Conservation (phyloP, 192 early-diverging fungal genomes). For the Backusella tuberculispora region DNA sequence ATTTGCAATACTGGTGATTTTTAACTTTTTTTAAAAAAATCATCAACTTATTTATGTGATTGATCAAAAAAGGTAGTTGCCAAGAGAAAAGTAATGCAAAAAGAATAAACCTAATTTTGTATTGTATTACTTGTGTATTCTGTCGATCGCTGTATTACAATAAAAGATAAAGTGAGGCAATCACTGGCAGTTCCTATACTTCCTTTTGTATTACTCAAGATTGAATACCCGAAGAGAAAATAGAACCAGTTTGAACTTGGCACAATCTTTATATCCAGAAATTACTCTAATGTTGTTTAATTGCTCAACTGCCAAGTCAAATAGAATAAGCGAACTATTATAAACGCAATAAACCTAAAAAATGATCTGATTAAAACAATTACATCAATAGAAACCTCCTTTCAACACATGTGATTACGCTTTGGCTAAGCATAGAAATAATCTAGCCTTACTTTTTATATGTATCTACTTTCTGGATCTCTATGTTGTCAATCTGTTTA, state of each 20-base stretch:
- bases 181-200: not conserved
- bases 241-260: not conserved
- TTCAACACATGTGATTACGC: not conserved
- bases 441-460: not conserved
- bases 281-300: not conserved
- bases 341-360: not conserved
- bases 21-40: not conserved
- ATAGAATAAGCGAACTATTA: not conserved
- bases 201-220: not conserved
- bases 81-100: not conserved
- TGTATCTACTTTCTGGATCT: not conserved
- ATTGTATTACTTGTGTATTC: constrained; percentile 3
- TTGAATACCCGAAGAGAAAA: not conserved
- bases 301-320: not conserved
- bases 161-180: not conserved
- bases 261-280: not conserved
- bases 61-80: not conserved
- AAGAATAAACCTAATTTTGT: not conserved
- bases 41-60: not conserved
- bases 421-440: not conserved
- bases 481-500: not conserved
- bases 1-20: not conserved
- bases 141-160: constrained; percentile 7
- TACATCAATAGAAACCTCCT: not conserved
- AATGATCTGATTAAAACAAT: not conserved